Conservation (phyloP, 306 rosid species). For the Ammopiptanthus mongolicus region DNA sequence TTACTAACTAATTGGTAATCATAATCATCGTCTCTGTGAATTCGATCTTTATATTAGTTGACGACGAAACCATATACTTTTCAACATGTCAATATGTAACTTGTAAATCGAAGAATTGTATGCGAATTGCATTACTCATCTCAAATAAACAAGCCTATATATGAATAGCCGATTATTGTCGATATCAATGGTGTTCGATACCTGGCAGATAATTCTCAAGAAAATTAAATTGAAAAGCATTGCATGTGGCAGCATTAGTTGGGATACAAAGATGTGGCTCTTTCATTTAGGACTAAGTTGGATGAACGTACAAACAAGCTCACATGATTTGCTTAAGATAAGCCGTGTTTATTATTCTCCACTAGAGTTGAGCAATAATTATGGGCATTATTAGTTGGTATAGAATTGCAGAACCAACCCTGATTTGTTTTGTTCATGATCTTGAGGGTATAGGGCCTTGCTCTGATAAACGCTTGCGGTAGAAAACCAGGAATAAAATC, state of each 20-base stretch:
- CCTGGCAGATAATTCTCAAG: neutral
- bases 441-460: neutral
- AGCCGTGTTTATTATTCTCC: constrained; percentile 11
- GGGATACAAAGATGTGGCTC: neutral
- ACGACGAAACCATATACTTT: no score
- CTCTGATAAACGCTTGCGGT: neutral
- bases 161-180: neutral
- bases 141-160: neutral
- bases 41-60: no score
- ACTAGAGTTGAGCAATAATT: neutral
- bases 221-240: neutral
- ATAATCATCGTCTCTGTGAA: no score
- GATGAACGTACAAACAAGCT: constrained; percentile 10
- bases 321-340: constrained; percentile 27
- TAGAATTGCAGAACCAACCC: neutral
- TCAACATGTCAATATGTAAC: no score
- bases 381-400: constrained; percentile 21
- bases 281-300: neutral
- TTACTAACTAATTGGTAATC: no score
- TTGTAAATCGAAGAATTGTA: no score
- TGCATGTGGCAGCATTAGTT: constrained; percentile 18
- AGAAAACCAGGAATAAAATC: neutral
- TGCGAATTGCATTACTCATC: neutral
- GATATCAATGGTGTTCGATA: neutral
- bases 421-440: neutral